These are phyloP conservation scores for Aspergillus sp. DNA, from an alignment of 2,329 filamentous ascomycete species.

Conservation along the genomic window DNA sequence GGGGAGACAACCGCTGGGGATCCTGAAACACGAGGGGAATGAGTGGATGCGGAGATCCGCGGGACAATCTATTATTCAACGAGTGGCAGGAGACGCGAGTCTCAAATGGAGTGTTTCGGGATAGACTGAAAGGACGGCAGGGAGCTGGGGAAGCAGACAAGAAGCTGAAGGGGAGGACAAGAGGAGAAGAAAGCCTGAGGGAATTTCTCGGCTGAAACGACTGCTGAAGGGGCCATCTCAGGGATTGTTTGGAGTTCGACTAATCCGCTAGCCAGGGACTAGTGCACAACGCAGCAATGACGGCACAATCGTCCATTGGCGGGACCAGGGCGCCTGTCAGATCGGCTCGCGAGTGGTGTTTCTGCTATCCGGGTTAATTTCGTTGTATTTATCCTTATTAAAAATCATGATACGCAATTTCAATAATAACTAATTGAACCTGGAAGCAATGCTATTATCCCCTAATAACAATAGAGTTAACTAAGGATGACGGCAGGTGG, in stretches of 20 bases:
- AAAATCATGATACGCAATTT: neutral
- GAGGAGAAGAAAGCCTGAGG: neutral
- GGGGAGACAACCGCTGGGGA: slow-evolving; percentile 2
- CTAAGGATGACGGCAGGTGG: neutral
- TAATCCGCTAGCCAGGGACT: slow-evolving; percentile 7
- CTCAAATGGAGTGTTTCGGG: neutral
- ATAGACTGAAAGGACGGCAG: slow-evolving; percentile 7
- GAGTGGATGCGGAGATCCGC: slow-evolving; percentile 1
- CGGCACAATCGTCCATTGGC: slow-evolving; percentile 2
- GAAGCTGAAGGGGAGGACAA: neutral
- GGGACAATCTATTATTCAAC: neutral
- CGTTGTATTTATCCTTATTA: neutral
- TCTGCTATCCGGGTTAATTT: too few species aligned
- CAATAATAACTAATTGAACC: neutral
- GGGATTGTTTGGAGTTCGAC: neutral
- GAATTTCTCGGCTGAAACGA: slow-evolving; percentile 2
- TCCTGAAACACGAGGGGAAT: slow-evolving; percentile 8
- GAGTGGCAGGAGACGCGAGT: neutral
- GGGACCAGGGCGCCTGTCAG: neutral
- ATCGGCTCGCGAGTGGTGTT: neutral
- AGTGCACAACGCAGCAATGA: neutral
- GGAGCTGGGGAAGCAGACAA: neutral
- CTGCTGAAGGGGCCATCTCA: neutral
- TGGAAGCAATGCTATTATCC: too few species aligned
- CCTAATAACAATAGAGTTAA: neutral